phyloP scores from a whole-genome alignment of 2,329 filamentous ascomycete species.

The Xylariaceae sp. region DNA sequence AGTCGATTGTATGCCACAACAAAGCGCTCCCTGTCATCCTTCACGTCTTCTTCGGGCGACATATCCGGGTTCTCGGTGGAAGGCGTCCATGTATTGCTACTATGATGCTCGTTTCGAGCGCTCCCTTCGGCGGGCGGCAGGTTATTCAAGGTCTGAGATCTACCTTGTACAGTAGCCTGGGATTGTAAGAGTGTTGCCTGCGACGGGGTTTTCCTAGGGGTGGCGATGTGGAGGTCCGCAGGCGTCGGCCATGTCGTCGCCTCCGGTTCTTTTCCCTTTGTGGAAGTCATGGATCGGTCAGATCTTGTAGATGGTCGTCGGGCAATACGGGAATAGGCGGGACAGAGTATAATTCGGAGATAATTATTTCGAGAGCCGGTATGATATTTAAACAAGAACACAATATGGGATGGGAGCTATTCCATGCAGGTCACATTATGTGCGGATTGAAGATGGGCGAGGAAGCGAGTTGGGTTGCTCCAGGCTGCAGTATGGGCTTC shows the following conservation, averaged over 20 bases:
- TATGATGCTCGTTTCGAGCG: slow-evolving; percentile 30
- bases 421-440: slow-evolving; percentile 3
- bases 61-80: slow-evolving; percentile 47
- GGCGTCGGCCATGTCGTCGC: slow-evolving; percentile 13
- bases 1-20: slow-evolving; percentile 56
- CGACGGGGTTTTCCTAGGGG: slow-evolving; percentile 14
- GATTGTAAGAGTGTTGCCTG: slow-evolving; percentile 21
- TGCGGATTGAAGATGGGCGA: background rate
- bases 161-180: slow-evolving; percentile 3
- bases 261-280: slow-evolving; percentile 25
- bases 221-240: slow-evolving; percentile 12
- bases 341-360: background rate
- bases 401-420: background rate
- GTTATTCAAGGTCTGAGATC: slow-evolving; percentile 19
- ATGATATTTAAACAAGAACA: slow-evolving; percentile 9
- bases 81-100: slow-evolving; percentile 54
- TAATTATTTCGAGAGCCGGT: slow-evolving; percentile 1
- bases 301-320: slow-evolving; percentile 13
- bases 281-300: slow-evolving; percentile 19
- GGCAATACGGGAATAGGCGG: background rate
- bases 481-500: too few relatives aligned
- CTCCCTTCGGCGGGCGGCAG: slow-evolving; percentile 15
- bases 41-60: slow-evolving; percentile 45
- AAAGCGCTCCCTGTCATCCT: slow-evolving; percentile 44
- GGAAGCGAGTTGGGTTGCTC: background rate